Conservation (phyloP, 345 rosid species). For the Eutrema japonicum region DNA sequence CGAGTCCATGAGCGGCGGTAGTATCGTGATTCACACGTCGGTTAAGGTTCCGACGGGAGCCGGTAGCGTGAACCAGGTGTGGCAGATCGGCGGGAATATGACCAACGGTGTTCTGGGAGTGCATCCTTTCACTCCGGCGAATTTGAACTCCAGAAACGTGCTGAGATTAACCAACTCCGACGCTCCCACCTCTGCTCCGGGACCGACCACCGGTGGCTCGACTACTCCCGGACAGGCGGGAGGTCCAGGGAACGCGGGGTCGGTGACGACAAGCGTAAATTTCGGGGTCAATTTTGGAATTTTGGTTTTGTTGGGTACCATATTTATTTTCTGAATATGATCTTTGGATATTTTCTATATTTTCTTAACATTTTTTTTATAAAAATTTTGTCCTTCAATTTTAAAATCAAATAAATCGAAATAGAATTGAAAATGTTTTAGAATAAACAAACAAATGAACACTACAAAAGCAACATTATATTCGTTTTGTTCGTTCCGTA, state of each 20-base stretch:
- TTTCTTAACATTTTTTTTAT: neutral
- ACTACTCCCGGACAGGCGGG: slow-evolving; percentile 23
- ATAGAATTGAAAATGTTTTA: neutral
- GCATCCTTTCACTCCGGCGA: slow-evolving; percentile 41
- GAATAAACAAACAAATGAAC: neutral
- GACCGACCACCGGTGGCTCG: slow-evolving; percentile 22
- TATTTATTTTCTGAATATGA: slow-evolving; percentile 28
- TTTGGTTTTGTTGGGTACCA: slow-evolving; percentile 30
- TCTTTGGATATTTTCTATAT: neutral
- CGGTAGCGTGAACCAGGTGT: slow-evolving; percentile 66
- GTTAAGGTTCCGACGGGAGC: slow-evolving; percentile 60
- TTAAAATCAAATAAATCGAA: neutral
- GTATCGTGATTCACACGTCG: slow-evolving; percentile 52
- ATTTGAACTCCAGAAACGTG: slow-evolving; percentile 38
- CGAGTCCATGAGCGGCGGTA: slow-evolving; percentile 38
- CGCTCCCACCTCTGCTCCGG: slow-evolving; percentile 1
- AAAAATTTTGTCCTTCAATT: neutral
- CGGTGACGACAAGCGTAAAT: slow-evolving; percentile 5
- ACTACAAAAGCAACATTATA: neutral
- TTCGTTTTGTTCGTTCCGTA: too few species aligned
- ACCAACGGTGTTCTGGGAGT: slow-evolving; percentile 37
- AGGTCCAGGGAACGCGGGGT: slow-evolving; percentile 40
- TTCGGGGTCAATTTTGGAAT: slow-evolving; percentile 39
- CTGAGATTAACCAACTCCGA: slow-evolving; percentile 18
- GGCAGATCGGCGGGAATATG: slow-evolving; percentile 77